phyloP scores from a whole-genome alignment of 1,284 basidiomycete genomes.

The Ganoderma resinaceum region DNA sequence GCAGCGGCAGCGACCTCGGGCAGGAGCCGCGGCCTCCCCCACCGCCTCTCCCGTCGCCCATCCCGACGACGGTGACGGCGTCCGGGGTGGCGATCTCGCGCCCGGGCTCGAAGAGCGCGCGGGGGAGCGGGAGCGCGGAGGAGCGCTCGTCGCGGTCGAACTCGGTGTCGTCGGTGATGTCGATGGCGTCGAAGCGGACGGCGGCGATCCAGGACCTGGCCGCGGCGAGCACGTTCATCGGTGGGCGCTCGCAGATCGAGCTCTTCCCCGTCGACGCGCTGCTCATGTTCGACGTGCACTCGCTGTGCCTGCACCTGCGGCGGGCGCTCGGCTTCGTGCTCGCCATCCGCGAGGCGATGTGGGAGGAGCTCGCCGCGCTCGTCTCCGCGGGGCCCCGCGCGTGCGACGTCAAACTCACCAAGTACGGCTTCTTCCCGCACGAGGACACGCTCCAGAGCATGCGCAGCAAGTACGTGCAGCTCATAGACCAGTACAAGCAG shows the following conservation, averaged over 20 bases:
- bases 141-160: constrained; percentile 8
- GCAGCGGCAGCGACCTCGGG: not conserved
- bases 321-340: constrained; percentile 65
- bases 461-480: constrained; percentile 60
- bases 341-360: constrained; percentile 79
- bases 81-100: not conserved
- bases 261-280: constrained; percentile 55
- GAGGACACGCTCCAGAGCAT: constrained; percentile 26
- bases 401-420: constrained; percentile 54
- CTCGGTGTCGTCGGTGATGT: constrained; percentile 14
- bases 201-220: constrained; percentile 28
- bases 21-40: not conserved
- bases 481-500: constrained; percentile 66
- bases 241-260: constrained; percentile 25
- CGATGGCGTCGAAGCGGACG: constrained; percentile 24
- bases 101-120: not conserved
- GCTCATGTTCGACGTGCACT: constrained; percentile 58
- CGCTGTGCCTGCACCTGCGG: constrained; percentile 75
- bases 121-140: not conserved
- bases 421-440: constrained; percentile 58
- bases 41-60: not conserved
- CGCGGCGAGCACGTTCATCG: constrained; percentile 27
- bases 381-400: constrained; percentile 42
- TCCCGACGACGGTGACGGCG: constrained; percentile 7
- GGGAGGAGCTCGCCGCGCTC: constrained; percentile 72